These are phyloP conservation scores for Trichoderma cornu-damae DNA, from an alignment of 2,329 filamentous ascomycete genomes.

Conservation along the genomic window DNA sequence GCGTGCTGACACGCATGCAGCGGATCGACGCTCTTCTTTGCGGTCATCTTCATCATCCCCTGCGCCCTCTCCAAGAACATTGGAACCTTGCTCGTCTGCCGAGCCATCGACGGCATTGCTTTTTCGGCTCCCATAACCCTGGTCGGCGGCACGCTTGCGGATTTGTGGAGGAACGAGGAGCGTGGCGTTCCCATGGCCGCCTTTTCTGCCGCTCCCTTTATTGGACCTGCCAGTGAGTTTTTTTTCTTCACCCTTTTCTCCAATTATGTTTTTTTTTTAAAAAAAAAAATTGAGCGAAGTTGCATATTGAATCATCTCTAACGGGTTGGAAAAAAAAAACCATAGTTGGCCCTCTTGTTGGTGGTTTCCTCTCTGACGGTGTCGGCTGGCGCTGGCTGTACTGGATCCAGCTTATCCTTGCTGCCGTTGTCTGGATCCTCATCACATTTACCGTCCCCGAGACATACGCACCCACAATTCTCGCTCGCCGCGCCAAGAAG, in stretches of 20 bases:
- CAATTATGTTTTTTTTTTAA: too few relatives aligned
- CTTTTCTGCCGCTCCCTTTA: constrained; percentile 76
- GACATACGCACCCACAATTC: constrained; percentile 77
- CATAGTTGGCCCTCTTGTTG: constrained; percentile 64
- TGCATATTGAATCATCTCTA: neutral
- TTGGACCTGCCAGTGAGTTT: constrained; percentile 63
- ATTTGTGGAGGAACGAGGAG: constrained; percentile 81
- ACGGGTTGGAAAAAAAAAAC: neutral
- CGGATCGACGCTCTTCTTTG: constrained; percentile 59
- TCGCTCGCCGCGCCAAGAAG: constrained; percentile 64
- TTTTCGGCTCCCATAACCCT: constrained; percentile 85
- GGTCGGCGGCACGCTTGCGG: constrained; percentile 75
- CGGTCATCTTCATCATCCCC: constrained; percentile 75
- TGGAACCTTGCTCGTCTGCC: constrained; percentile 67
- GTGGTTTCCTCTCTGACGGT: constrained; percentile 68
- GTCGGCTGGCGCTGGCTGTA: constrained; percentile 79
- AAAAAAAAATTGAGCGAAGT: too few relatives aligned
- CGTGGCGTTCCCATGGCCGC: constrained; percentile 82
- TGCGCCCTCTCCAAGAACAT: constrained; percentile 74
- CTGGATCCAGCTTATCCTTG: constrained; percentile 77
- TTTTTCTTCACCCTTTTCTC: too few relatives aligned
- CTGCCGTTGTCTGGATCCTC: constrained; percentile 63
- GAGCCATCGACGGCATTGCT: constrained; percentile 74
- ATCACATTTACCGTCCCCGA: constrained; percentile 88
- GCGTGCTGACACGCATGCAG: constrained; percentile 26